phyloP scores from a whole-genome alignment of 371 early-diverging fungal species.

The Lichtheimia ornata region DNA sequence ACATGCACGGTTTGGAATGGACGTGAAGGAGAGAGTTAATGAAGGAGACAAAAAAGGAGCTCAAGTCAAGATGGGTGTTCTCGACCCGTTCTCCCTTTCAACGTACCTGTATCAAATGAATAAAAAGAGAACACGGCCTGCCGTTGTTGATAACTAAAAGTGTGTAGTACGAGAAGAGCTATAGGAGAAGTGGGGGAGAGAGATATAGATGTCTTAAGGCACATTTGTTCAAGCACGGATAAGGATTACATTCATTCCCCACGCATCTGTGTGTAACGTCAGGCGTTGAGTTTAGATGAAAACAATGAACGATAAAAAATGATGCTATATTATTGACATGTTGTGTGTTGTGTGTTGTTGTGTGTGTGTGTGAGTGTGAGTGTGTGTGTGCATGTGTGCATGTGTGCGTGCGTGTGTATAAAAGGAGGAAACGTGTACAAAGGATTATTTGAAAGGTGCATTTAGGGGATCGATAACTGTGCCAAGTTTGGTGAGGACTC shows the following conservation, averaged over 20 bases:
- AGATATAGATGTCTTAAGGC: too few species aligned
- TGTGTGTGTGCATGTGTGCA: not conserved
- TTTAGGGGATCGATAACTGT: conserved; percentile 84
- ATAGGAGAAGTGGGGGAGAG: too few species aligned
- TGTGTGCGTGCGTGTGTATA: not conserved
- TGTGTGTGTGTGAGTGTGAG: not conserved
- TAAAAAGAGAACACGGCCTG: conserved; percentile 6
- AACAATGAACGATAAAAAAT: conserved; percentile 1
- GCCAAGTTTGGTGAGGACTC: conserved; percentile 84
- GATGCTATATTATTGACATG: not conserved
- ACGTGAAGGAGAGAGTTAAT: conserved; percentile 6
- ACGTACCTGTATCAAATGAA: not conserved
- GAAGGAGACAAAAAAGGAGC: conserved; percentile 3
- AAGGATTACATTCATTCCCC: too few species aligned
- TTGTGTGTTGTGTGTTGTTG: not conserved
- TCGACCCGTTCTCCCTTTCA: too few species aligned
- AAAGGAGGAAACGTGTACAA: conserved; percentile 3
- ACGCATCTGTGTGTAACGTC: too few species aligned
- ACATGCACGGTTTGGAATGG: conserved; percentile 4
- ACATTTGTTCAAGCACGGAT: too few species aligned
- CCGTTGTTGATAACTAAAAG: too few species aligned
- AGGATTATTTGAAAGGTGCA: conserved; percentile 24
- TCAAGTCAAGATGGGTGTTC: not conserved
- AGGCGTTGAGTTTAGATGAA: too few species aligned
- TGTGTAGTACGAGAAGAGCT: too few species aligned